These are phyloP conservation scores for Lomentospora prolificans DNA, from an alignment of 2,329 filamentous ascomycete genomes.

Conservation along the genomic window DNA sequence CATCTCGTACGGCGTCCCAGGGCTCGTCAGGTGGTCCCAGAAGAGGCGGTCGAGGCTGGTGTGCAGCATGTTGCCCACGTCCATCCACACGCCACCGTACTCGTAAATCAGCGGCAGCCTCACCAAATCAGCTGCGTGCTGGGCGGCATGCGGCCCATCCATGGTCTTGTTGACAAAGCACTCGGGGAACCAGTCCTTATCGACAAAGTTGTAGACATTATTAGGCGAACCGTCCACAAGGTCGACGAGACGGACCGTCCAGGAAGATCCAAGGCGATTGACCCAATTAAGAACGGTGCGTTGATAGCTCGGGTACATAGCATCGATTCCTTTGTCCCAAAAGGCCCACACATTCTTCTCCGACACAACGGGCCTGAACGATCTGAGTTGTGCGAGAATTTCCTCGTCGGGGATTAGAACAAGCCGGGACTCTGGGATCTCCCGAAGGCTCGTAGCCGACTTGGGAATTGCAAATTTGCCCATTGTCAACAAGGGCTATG, in stretches of 20 bases:
- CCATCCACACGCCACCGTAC: conserved; percentile 28
- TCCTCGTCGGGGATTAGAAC: conserved; percentile 21
- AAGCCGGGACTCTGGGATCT: conserved; percentile 13
- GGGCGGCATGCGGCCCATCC: conserved; percentile 28
- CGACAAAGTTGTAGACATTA: conserved; percentile 24
- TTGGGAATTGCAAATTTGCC: neutral
- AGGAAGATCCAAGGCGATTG: conserved; percentile 26
- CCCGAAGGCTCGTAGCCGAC: neutral
- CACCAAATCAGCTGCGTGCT: conserved; percentile 32
- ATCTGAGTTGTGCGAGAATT: conserved; percentile 19
- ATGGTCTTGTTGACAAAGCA: conserved; percentile 27
- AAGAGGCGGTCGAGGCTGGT: conserved; percentile 22
- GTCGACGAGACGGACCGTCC: conserved; percentile 31
- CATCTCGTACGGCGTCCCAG: conserved; percentile 10
- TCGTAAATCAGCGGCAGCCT: conserved; percentile 25
- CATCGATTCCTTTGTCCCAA: conserved; percentile 28
- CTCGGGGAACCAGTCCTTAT: conserved; percentile 21
- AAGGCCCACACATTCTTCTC: conserved; percentile 37
- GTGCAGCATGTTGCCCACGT: conserved; percentile 19
- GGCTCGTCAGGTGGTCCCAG: conserved; percentile 20
- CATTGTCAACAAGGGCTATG: too few species aligned
- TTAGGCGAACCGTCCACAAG: conserved; percentile 22
- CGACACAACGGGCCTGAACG: conserved; percentile 22
- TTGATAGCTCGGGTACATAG: conserved; percentile 26
- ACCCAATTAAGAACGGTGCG: conserved; percentile 32